Evolutionary conservation across 331 rosid species (phyloP), one percentile per base, ranked within the genome.

Genomic region (Acacia concinna): DNA sequence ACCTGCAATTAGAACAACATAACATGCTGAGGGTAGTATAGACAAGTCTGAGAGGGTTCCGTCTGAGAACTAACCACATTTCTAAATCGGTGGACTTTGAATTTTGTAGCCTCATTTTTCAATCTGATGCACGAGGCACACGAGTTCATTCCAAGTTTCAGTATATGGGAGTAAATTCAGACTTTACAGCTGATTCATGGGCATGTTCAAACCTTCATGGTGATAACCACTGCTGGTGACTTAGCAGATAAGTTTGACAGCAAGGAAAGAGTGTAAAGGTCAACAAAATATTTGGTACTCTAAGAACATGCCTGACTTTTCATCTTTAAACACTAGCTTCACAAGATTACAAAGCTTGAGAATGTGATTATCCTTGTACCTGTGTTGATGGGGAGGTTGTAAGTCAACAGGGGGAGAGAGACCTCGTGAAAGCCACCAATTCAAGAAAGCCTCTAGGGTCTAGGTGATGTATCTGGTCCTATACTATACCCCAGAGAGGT

Each of bases 171-270:
- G 5, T 30, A 74, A 21, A 8, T 23, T 59, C 37, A 74, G 38
- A 49, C 44, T 79, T 14, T 51, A 37, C 12, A 20, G 30, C 28
- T 40, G 32, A 40, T 20, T 74, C 44, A 66, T 18, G 71, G 54
- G 44, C 68, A 20, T 70, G 14, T 52, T n/a, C 27, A 27, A 68
- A 69, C 12, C 51, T 78, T 78, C 6, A 37, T 66, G 68, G 32
- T 67, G 71, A 32, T 60, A 68, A 43, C 41, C 18, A 7, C 28
- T 10, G 23, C 17, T 15, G 25, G 44, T 28, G 68, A 75, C 62
- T 77, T 30, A 34, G 47, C 44, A 56, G 13, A 60, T 60, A 27
- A 60, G 37, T 60, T 14, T 28, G 37, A 60, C 37, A 4, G 30
- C 37, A 34, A 60, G 75, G 34, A n/a, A 73, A 13, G 25, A 59